A percentile compares a stretch with the other conserved stretches of the same genome.
These are phyloP conservation scores for Candida sp. DNA, from an alignment of 1,139 yeast genomes.

Conservation along the genomic window DNA sequence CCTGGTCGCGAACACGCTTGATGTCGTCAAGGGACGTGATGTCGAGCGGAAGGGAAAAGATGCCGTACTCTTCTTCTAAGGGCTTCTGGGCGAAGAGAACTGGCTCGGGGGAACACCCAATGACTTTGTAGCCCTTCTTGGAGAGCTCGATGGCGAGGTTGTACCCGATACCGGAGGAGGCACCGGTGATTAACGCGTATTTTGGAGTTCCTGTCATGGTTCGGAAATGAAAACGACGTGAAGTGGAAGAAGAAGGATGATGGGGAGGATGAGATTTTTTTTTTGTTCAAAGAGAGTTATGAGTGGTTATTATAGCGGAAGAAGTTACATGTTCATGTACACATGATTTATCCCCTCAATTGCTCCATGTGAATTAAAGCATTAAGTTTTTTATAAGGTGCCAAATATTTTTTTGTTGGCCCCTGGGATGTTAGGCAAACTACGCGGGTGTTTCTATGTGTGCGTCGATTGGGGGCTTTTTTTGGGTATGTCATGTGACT, in stretches of 20 bases:
- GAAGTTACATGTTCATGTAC: too few relatives aligned
- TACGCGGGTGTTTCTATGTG: too few relatives aligned
- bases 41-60: constrained; percentile 35
- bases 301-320: too few relatives aligned
- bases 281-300: too few relatives aligned
- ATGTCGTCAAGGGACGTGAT: constrained; percentile 34
- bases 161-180: constrained; percentile 46
- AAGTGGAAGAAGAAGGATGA: neutral
- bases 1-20: constrained; percentile 23
- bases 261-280: neutral
- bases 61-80: constrained; percentile 29
- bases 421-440: too few relatives aligned
- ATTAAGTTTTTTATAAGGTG: neutral
- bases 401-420: neutral
- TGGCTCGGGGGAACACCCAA: constrained; percentile 33
- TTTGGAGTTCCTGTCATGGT: constrained; percentile 1
- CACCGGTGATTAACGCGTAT: constrained; percentile 42
- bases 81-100: constrained; percentile 30
- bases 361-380: too few relatives aligned
- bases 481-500: neutral
- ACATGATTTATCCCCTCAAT: too few relatives aligned
- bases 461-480: neutral
- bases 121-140: constrained; percentile 36
- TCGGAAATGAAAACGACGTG: neutral
- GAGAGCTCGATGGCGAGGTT: constrained; percentile 30